phyloP scores from a whole-genome alignment of 2,329 filamentous ascomycete genomes.

The Aureobasidium subglaciale region DNA sequence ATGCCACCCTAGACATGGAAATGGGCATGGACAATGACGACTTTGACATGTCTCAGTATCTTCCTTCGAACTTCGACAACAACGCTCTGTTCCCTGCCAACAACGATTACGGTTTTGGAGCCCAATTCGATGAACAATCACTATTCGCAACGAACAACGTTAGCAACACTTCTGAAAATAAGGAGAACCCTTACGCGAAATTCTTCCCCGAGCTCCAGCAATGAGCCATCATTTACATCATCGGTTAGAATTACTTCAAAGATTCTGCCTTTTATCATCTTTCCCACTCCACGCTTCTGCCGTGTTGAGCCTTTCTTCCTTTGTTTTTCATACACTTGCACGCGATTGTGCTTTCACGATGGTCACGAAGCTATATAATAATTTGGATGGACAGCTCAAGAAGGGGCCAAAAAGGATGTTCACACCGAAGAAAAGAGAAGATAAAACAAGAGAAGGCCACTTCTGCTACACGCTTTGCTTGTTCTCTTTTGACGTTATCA shows the following conservation, averaged over 20 bases:
- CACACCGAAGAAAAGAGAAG: constrained; percentile 3
- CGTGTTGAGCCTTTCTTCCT: constrained; percentile 7
- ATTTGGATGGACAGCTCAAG: constrained; percentile 5
- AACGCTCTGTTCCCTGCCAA: constrained; percentile 7
- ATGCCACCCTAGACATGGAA: not conserved
- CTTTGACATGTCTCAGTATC: constrained; percentile 12
- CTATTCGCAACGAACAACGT: not conserved
- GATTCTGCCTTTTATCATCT: not conserved
- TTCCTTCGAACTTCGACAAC: not conserved
- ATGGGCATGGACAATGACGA: not conserved
- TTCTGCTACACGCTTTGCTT: constrained; percentile 5
- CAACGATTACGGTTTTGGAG: not conserved
- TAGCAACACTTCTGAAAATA: not conserved
- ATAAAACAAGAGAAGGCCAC: constrained; percentile 5
- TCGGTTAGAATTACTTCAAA: not conserved
- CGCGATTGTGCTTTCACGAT: constrained; percentile 1
- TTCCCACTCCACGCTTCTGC: constrained; percentile 6
- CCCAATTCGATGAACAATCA: constrained; percentile 11
- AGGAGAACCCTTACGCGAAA: constrained; percentile 11
- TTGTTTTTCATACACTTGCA: not conserved
- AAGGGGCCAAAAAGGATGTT: not conserved
- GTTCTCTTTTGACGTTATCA: not conserved
- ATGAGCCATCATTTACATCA: not conserved
- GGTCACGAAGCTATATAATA: not conserved
- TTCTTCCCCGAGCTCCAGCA: constrained; percentile 13